A percentile compares a stretch with the other conserved stretches of the same genome.
Evolutionary conservation across 495 filamentous ascomycete species (phyloP).

Genomic region (Aspergillus taichungensis): DNA sequence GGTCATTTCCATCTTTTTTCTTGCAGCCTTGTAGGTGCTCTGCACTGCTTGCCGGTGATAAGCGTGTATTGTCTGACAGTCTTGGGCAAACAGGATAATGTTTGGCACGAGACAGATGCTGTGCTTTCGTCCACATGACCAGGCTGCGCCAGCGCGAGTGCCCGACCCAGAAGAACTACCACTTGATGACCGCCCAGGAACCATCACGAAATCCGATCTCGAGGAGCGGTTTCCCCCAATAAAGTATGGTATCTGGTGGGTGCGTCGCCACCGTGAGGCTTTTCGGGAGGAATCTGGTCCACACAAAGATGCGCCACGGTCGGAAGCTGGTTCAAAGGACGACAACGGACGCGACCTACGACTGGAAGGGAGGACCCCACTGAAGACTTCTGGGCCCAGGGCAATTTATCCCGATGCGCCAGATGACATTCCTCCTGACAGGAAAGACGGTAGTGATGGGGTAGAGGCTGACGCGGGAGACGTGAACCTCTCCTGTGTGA

Average conservation of each 20-base stretch:
- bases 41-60: not conserved
- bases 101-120: too few relatives aligned
- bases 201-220: conserved; percentile 45
- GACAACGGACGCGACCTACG: too few relatives aligned
- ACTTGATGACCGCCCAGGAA: not conserved
- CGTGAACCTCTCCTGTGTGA: conserved; percentile 52
- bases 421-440: not conserved
- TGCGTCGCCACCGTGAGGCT: conserved; percentile 11
- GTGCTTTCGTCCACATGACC: too few relatives aligned
- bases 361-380: not conserved
- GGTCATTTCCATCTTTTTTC: not conserved
- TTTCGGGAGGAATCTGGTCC: too few relatives aligned
- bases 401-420: not conserved
- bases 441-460: conserved; percentile 27
- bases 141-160: too few relatives aligned
- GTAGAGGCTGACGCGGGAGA: conserved; percentile 69
- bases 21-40: conserved; percentile 2
- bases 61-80: too few relatives aligned
- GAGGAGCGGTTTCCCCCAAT: conserved; percentile 81
- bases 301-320: too few relatives aligned
- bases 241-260: conserved; percentile 83
- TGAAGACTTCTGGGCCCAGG: not conserved
- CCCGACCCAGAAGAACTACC: conserved; percentile 8
- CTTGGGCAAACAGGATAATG: too few relatives aligned
- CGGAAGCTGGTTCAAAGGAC: too few relatives aligned